phyloP scores from a whole-genome alignment of 2,329 filamentous ascomycete species.

The Clathrospora elynae region DNA sequence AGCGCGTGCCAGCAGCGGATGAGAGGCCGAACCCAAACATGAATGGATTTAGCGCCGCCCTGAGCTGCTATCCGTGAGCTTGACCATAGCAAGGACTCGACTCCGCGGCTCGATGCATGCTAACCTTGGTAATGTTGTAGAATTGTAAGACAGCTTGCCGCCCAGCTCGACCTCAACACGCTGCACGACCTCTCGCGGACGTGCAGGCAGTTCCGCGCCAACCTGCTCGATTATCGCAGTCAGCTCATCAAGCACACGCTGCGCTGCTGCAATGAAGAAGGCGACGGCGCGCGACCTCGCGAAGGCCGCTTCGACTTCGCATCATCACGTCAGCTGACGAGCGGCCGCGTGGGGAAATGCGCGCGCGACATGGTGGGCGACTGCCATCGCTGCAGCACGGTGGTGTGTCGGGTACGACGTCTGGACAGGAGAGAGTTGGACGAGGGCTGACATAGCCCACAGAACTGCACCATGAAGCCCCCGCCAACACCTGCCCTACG shows the following conservation, averaged over 20 bases:
- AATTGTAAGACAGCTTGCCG: constrained; percentile 75
- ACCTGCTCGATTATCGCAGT: constrained; percentile 76
- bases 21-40: constrained; percentile 57
- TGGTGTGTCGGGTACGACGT: constrained; percentile 77
- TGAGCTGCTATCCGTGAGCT: constrained; percentile 72
- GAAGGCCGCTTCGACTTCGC: constrained; percentile 24
- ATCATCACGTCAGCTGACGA: constrained; percentile 49
- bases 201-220: constrained; percentile 77
- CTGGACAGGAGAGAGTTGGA: not conserved
- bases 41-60: constrained; percentile 64
- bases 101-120: constrained; percentile 35
- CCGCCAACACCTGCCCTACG: constrained; percentile 70
- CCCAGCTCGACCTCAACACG: constrained; percentile 82
- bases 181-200: constrained; percentile 82
- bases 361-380: constrained; percentile 85
- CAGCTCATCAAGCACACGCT: constrained; percentile 76
- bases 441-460: constrained; percentile 22
- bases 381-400: constrained; percentile 75
- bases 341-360: constrained; percentile 76
- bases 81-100: constrained; percentile 40
- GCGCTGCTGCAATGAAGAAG: constrained; percentile 75
- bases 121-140: constrained; percentile 56
- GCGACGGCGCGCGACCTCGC: constrained; percentile 47
- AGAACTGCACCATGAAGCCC: constrained; percentile 91
- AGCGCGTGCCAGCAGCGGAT: constrained; percentile 26